Conservation (phyloP, 129 eudicot genomes). For the Centella asiatica region DNA sequence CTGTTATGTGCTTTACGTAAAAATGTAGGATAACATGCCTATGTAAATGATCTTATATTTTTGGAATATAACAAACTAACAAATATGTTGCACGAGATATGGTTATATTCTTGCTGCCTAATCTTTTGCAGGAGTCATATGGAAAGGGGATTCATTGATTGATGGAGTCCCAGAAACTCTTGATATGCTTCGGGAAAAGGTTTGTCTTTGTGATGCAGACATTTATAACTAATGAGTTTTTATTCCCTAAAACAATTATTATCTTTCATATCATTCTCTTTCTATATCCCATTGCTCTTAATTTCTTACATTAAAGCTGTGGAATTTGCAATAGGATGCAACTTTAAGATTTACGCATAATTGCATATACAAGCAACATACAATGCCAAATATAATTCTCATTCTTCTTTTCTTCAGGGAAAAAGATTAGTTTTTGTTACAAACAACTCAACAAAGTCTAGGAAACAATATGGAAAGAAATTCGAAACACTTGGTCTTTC, state of each 20-base stretch:
- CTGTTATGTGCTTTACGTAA: too few species aligned
- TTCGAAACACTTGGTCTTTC: constrained; percentile 90
- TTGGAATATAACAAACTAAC: too few species aligned
- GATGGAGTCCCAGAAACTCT: constrained; percentile 98
- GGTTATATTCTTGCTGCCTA: constrained; percentile 5
- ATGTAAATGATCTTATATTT: too few species aligned
- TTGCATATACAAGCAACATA: constrained; percentile 5
- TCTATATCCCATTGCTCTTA: neutral
- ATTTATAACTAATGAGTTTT: neutral
- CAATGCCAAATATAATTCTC: neutral
- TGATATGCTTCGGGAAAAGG: constrained; percentile 92
- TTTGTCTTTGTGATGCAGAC: constrained; percentile 13
- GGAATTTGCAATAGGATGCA: neutral
- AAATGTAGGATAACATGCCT: too few species aligned
- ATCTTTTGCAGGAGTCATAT: constrained; percentile 65
- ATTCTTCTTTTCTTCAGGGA: constrained; percentile 37
- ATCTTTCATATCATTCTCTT: neutral
- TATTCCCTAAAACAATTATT: neutral
- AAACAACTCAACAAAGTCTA: constrained; percentile 93
- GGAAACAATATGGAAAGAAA: constrained; percentile 96
- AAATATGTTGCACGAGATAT: neutral
- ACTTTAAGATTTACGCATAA: neutral
- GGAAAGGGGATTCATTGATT: constrained; percentile 91
- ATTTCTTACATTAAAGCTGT: neutral
- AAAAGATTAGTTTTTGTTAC: constrained; percentile 92